Percentiles rank a stretch among this genome's conserved stretches.
phyloP scores from a whole-genome alignment of 2,329 filamentous ascomycete species.

The Botrytis galanthina region DNA sequence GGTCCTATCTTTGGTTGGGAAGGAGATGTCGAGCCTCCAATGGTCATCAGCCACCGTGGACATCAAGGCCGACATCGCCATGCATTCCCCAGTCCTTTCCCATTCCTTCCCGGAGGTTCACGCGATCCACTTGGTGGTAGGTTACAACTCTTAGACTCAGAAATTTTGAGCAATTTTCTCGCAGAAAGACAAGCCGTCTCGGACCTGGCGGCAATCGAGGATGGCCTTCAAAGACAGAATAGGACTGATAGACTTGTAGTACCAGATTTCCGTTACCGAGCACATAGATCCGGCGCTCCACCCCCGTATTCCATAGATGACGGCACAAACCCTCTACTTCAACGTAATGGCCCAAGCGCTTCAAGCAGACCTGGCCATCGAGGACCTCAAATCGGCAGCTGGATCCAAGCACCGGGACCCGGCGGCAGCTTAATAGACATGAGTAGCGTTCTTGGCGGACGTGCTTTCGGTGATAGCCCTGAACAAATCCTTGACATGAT shows the following conservation, averaged over 20 bases:
- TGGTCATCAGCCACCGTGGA: constrained; percentile 42
- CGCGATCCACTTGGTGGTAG: constrained; percentile 54
- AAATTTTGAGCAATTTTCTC: not conserved
- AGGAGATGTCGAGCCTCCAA: constrained; percentile 50
- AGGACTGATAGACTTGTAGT: constrained; percentile 40
- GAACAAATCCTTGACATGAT: constrained; percentile 37
- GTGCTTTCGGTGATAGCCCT: constrained; percentile 36
- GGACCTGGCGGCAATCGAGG: not conserved
- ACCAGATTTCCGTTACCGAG: constrained; percentile 44
- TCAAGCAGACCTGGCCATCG: constrained; percentile 48
- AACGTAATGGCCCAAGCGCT: constrained; percentile 50
- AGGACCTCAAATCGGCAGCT: constrained; percentile 47
- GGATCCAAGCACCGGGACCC: constrained; percentile 49
- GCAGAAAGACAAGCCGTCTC: constrained; percentile 1
- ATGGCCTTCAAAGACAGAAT: not conserved
- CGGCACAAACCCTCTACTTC: constrained; percentile 81
- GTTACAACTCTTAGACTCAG: constrained; percentile 33
- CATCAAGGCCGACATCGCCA: constrained; percentile 53
- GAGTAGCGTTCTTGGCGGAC: constrained; percentile 32
- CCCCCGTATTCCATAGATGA: constrained; percentile 65
- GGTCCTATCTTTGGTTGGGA: constrained; percentile 55
- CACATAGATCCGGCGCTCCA: constrained; percentile 51
- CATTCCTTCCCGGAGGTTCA: constrained; percentile 57
- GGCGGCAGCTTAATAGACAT: constrained; percentile 38
- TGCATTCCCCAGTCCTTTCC: constrained; percentile 58